Percentiles rank a stretch among this genome's conserved stretches.
phyloP scores from a whole-genome alignment of 2,329 filamentous ascomycete species.

The Monosporascus sp. region DNA sequence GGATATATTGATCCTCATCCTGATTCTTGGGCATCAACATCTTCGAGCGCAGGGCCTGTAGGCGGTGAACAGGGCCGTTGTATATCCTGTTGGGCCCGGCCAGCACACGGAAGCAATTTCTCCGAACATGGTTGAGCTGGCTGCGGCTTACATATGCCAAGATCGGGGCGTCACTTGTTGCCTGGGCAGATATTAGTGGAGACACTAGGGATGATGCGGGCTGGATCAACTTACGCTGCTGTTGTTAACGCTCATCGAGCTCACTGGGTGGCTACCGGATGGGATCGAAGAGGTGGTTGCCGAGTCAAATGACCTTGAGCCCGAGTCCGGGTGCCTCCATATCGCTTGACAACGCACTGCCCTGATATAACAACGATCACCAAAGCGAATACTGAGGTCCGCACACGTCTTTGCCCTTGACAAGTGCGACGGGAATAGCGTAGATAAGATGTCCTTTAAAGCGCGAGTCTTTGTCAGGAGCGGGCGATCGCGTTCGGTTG shows the following conservation, averaged over 20 bases:
- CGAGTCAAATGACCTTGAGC: constrained; percentile 28
- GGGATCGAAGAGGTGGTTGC: constrained; percentile 28
- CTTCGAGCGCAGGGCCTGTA: constrained; percentile 43
- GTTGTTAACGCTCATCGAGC: background rate
- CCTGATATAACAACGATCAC: constrained; percentile 36
- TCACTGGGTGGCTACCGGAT: constrained; percentile 20
- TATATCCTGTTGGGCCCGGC: constrained; percentile 31
- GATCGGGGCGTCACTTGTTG: constrained; percentile 26
- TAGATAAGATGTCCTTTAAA: constrained; percentile 38
- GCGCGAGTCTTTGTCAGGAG: constrained; percentile 31
- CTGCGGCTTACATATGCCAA: constrained; percentile 44
- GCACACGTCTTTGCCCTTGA: constrained; percentile 25
- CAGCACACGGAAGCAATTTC: constrained; percentile 40
- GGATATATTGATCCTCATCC: constrained; percentile 47
- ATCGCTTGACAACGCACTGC: constrained; percentile 43
- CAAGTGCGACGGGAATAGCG: constrained; percentile 34
- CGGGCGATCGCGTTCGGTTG: constrained; percentile 25
- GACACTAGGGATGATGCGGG: too few relatives aligned
- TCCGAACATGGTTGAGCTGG: constrained; percentile 40
- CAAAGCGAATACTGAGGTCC: constrained; percentile 47
- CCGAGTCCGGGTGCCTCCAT: constrained; percentile 38
- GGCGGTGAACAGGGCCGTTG: constrained; percentile 42
- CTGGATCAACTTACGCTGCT: too few relatives aligned
- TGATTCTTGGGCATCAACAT: constrained; percentile 40
- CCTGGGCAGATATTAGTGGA: too few relatives aligned